Base-by-base conservation (phyloP, 768 basidiomycete species). In the Dentipellis fragilis region DNA sequence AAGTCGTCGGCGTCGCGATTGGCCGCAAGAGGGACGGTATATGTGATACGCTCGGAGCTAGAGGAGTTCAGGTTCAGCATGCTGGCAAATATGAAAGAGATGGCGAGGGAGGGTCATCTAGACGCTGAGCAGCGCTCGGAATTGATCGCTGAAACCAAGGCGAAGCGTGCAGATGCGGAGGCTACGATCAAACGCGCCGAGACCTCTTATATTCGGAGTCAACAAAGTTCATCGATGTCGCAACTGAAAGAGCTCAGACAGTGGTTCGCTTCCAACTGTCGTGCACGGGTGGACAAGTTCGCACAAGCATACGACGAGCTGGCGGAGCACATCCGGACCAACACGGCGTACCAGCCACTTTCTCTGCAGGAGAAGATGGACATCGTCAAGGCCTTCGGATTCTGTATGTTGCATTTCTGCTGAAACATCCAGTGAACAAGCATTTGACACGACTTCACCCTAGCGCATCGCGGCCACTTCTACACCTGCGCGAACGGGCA, bases 401-500 rank as follows among this genome's bases (percentile, higher is more conserved):
- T 67, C 39, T 54, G 66, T 67, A 36, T 56, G 66, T 60, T 9
- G 4, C 5, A 21, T 23, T 45, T 22, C 9, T 45, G 8, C 16
- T 22, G 29, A 10, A 19, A 29, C 4, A 23, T 36, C 3, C 11
- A 34, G 19, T 45, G 10, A 49, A n/a, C 1, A 36, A 22, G 7
- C 46, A 10, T 8, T 54, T n/a, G n/a, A n/a, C n/a, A n/a, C n/a
- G 19, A 47, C 46, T 34, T n/a, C n/a, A n/a, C 10, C 47, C 2
- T 46, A 68, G 66, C 63, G 1, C 65, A 66, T 37, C 52, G 63
- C 3, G 69, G 69, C 39, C 68, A 70, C 49, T 68, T 65, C 56
- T 69, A 67, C 59, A 69, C 65, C 17, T 71, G 70, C 54, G 61
- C 62, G 54, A 84, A 84, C 51, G 84, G 84, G 0, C 84, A 86